Evolutionary conservation across 129 eudicot genomes (phyloP), one percentile per base, ranked within the genome.

Genomic region (Gnaphalium uliginosum): DNA sequence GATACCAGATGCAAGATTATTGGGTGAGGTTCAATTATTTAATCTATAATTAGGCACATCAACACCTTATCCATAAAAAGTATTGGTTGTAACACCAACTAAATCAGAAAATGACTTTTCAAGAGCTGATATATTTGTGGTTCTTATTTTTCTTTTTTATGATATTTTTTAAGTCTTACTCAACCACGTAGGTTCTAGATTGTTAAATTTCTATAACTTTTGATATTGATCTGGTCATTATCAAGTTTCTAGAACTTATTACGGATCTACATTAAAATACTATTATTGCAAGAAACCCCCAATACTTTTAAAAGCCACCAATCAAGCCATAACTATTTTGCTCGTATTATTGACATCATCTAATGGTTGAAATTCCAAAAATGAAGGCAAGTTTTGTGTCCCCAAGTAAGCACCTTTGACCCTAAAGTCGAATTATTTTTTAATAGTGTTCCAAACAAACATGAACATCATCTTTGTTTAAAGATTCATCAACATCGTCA

Each of bases 301-400:
- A 14, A 46, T 1, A 13, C n/a, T 4, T 33, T 15, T 10, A 30
- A 56, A n/a, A 66, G 83, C 64, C 83, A 66, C 75, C 83, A 79
- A 79, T 79, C 79, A 79, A 79, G 79, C 79, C 68, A 2, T 50
- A 46, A 73, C 43, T 79, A 79, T 68, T n/a, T 56, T 79, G 71
- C 41, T 25, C 67, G 64, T 65, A 7, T 19, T 27, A 43, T 8
- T 74, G 71, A 46, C 50, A 63, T 51, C 39, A 64, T 71, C 43
- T 26, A 37, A 65, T 53, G 19, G n/a, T 72, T 57, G 35, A 63
- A 71, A 32, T 62, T 57, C 43, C 50, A 23, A 79, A 18, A 10
- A 48, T 71, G 41, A 72, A 53, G 59, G 72, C 15, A 33, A 26
- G 43, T 43, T 59, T 53, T 22, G 19, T 41, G 61, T 50, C 66